Conservation (phyloP, 2,329 filamentous ascomycete genomes). For the Botrytis sinoallii region DNA sequence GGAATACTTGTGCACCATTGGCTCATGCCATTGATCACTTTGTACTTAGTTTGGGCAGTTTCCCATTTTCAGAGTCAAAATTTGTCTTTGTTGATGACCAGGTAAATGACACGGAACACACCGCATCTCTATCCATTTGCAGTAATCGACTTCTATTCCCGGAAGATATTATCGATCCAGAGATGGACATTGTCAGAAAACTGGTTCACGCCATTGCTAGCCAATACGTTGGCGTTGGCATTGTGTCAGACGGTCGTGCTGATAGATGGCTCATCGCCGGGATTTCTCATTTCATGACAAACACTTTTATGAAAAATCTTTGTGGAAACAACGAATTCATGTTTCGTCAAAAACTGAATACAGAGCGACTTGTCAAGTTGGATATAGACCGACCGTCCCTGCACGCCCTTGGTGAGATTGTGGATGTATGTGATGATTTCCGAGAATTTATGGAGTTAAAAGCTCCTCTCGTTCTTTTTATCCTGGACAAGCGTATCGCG, state of each 20-base stretch:
- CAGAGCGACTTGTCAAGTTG: slow-evolving; percentile 76
- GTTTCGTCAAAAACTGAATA: slow-evolving; percentile 80
- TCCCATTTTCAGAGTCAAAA: slow-evolving; percentile 90
- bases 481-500: slow-evolving; percentile 84
- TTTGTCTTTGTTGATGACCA: slow-evolving; percentile 93
- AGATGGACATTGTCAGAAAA: slow-evolving; percentile 75
- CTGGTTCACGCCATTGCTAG: slow-evolving; percentile 81
- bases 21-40: slow-evolving; percentile 89
- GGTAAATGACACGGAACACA: slow-evolving; percentile 67
- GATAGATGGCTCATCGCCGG: slow-evolving; percentile 91
- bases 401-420: slow-evolving; percentile 70
- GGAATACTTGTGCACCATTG: slow-evolving; percentile 82
- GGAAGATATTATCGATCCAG: slow-evolving; percentile 78
- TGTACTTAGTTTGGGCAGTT: slow-evolving; percentile 81
- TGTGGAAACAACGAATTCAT: slow-evolving; percentile 95
- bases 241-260: slow-evolving; percentile 74
- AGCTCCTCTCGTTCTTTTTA: slow-evolving; percentile 85
- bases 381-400: slow-evolving; percentile 82
- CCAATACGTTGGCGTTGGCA: slow-evolving; percentile 93
- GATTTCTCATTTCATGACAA: slow-evolving; percentile 91
- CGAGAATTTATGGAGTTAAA: slow-evolving; percentile 89
- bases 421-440: slow-evolving; percentile 81
- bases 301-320: slow-evolving; percentile 83
- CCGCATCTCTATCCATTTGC: slow-evolving; percentile 82
- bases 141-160: slow-evolving; percentile 84